Evolutionary conservation across 2,329 filamentous ascomycete species (phyloP), one percentile per base, ranked within the genome.

Genomic region (Byssoonygena ceratinophila): DNA sequence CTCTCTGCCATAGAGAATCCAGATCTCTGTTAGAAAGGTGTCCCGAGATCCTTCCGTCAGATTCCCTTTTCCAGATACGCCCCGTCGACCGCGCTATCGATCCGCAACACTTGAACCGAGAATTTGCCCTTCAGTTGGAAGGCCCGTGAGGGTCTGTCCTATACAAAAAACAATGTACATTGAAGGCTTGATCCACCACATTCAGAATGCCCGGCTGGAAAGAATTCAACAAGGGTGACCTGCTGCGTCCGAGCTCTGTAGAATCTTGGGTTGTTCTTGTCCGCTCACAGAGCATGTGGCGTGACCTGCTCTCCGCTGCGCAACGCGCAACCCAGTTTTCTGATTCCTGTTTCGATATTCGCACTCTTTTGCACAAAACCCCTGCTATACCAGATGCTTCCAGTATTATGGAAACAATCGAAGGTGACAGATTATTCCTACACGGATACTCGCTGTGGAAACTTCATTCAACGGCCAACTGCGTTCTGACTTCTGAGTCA

Each of bases 331-430:
- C 41, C 18, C 34, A 36, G 23, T 47, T 55, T 9, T 48, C 53
- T 23, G 53, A 45, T 44, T 43, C 49, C 48, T 55, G 34, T 39
- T 16, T 20, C 49, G 47, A 52, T 48, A 43, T 55, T 34, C 23
- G 43, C 22, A 34, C 23, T 5, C 31, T 55, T 32, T 39, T 55
- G 25, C 32, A 52, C 27, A 55, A 48, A 3, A 44, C 34, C 25
- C 53, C 53, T 52, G 48, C 48, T 36, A 48, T 55, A 29, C 53
- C 48, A 2, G 53, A 55, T 37, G n/a, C 37, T 40, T 55, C 44
- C 27, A 36, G 34, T 18, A 32, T 46, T 54, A 34, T 40, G 20
- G 52, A 54, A 29, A 31, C 34, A 37, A 29, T 41, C 29, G 52
- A 39, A 18, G 27, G 39, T 23, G 20, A 22, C 11, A 2, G 20